Base-by-base conservation (phyloP, 73 alveolate genomes). In the Symbiodinium pilosum region DNA sequence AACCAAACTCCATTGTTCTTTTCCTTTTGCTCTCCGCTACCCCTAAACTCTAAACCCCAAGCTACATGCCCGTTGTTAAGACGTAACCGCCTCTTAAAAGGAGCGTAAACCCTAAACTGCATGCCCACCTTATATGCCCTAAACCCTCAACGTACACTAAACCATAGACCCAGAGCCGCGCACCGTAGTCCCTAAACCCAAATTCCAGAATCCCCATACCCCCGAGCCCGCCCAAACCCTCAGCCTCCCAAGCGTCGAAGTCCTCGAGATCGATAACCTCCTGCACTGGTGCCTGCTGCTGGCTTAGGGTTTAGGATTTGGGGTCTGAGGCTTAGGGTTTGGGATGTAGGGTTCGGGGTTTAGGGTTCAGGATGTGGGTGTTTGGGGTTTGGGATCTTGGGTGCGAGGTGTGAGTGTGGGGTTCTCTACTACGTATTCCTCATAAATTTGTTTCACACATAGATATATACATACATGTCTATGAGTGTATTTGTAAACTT, bases 201-300 rank as follows among this genome's bases (percentile, higher is more conserved):
- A 47, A 56, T 16, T 11, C 64, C 64, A 8, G 8, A 47, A 0
- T 16, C 4, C 68, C 68, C 21, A 51, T 0, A 0, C 68, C 68
- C 68, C 68, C 68, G 68, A 51, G 21, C 68, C 68, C 81, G 4
- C 21, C 12, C 73, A 56, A 26, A 32, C 2, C 38, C 18, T 47
- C 40, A 30, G 42, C 94, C 95, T 91, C 97, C 97, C 97, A 91
- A 20, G 97, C 97, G 40, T 91, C 97, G 52, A 91, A 91, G 89
- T 91, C 97, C 34, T 91, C 97, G 24, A 91, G 88, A 32, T 91
- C 97, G 40, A 91, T 91, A 34, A 91, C 75, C 73, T 68, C 97
- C 42, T n/a, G 24, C 39, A 24, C 34, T 28, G 81, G 81, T 4
- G 81, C 81, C 81, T 64, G n/a, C n/a, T n/a, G n/a, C n/a, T 16